These are phyloP conservation scores for Candida freyschussii DNA, from an alignment of 1,139 yeast species.

Conservation along the genomic window DNA sequence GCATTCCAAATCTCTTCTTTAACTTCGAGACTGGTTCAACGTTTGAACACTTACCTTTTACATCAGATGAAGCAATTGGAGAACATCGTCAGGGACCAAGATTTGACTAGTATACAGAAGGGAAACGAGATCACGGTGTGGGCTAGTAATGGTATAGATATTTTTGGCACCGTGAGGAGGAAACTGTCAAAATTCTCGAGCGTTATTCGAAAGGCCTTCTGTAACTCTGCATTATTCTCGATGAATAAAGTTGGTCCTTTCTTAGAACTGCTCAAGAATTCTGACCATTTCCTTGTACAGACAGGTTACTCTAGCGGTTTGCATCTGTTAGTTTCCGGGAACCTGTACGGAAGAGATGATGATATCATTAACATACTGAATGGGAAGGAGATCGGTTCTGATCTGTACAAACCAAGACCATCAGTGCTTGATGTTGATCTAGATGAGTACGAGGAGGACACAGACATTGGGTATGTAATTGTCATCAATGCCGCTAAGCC, in stretches of 20 bases:
- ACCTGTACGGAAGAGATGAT: slow-evolving; percentile 32
- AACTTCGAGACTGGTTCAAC: slow-evolving; percentile 60
- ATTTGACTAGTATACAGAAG: slow-evolving; percentile 5
- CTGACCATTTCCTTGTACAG: slow-evolving; percentile 76
- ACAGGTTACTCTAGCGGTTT: slow-evolving; percentile 69
- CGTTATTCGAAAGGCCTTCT: slow-evolving; percentile 64
- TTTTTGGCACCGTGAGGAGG: slow-evolving; percentile 79
- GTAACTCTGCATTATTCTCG: slow-evolving; percentile 69
- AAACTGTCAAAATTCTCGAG: slow-evolving; percentile 75
- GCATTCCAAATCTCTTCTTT: slow-evolving; percentile 71
- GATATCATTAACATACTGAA: slow-evolving; percentile 32
- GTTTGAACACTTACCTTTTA: slow-evolving; percentile 67
- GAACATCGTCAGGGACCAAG: slow-evolving; percentile 31
- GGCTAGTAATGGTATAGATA: slow-evolving; percentile 80
- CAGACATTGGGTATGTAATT: slow-evolving; percentile 56
- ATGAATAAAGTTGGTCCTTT: slow-evolving; percentile 53
- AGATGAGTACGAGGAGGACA: slow-evolving; percentile 30
- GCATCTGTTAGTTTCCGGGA: slow-evolving; percentile 34
- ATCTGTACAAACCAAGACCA: slow-evolving; percentile 23
- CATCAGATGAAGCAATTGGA: slow-evolving; percentile 69
- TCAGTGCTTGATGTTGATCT: slow-evolving; percentile 12
- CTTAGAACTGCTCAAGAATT: slow-evolving; percentile 51
- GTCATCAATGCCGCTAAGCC: slow-evolving; percentile 81
- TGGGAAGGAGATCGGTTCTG: slow-evolving; percentile 35
- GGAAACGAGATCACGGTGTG: slow-evolving; percentile 67